Percentiles rank a stretch among this genome's conserved stretches.
These are phyloP conservation scores for Trametes versicolor DNA, from an alignment of 1,284 basidiomycete species.

Conservation along the genomic window DNA sequence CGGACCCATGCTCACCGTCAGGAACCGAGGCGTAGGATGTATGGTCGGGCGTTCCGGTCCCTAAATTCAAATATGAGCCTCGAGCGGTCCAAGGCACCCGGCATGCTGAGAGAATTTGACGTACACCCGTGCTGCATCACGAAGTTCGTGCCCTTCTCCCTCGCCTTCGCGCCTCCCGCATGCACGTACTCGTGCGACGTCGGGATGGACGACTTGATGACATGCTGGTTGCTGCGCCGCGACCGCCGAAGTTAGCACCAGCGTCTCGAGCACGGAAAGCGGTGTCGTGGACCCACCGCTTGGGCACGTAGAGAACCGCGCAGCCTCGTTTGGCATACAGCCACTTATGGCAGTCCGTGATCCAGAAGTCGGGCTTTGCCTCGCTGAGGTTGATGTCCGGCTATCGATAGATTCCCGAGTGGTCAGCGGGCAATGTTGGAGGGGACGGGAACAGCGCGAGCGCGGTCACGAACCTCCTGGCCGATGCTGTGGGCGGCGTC, in stretches of 20 bases:
- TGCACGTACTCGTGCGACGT: slow-evolving; percentile 72
- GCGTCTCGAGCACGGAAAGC: background rate
- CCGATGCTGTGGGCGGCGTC: slow-evolving; percentile 91
- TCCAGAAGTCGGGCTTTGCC: slow-evolving; percentile 81
- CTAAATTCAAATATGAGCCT: slow-evolving; percentile 46
- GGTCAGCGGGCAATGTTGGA: background rate
- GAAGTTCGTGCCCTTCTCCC: slow-evolving; percentile 54
- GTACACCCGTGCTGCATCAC: slow-evolving; percentile 68
- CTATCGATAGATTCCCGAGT: slow-evolving; percentile 14
- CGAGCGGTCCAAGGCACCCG: background rate
- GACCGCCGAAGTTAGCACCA: background rate
- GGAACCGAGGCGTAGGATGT: slow-evolving; percentile 62
- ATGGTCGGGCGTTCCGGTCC: slow-evolving; percentile 76
- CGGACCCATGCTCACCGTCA: slow-evolving; percentile 60
- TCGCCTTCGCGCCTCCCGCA: slow-evolving; percentile 40
- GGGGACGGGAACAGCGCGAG: background rate
- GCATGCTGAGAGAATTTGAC: slow-evolving; percentile 25
- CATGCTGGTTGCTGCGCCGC: slow-evolving; percentile 72
- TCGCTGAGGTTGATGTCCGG: slow-evolving; percentile 68
- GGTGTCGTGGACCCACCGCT: slow-evolving; percentile 54
- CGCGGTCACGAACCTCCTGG: slow-evolving; percentile 37
- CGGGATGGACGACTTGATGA: slow-evolving; percentile 81
- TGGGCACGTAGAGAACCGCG: slow-evolving; percentile 82
- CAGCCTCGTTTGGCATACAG: slow-evolving; percentile 76
- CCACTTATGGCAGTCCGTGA: slow-evolving; percentile 91